Evolutionary conservation across 2,329 filamentous ascomycete genomes (phyloP), one percentile per base, ranked within the genome.

Genomic region (Aspergillus sp.): DNA sequence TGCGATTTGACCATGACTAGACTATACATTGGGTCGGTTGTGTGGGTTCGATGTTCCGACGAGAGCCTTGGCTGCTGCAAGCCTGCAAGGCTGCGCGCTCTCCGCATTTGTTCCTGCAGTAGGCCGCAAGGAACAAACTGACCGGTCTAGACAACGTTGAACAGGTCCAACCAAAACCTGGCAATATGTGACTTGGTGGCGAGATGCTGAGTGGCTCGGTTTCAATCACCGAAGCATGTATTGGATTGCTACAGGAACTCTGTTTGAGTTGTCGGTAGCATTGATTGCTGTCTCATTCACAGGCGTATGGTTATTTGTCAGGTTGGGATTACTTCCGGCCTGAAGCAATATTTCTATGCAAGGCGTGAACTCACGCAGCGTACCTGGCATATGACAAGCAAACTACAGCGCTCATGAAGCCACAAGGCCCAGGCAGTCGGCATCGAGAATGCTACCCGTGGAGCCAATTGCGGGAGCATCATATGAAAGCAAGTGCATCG

Each of bases 101-200:
- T 68, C 68, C 65, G 64, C 67, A 64, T 63, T 57, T 60, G 71
- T 73, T 71, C 70, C 71, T 73, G 71, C 71, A 73, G 71, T 72
- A 73, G 70, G 62, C 69, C 68, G 64, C 31, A 65, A 62, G 52
- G 63, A 60, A 53, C 54, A 60, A 61, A 57, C 59, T 64, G 64
- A 63, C 62, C 62, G 62, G 58, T 65, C 62, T 48, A 61, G 37
- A 53, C 39, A 46, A 45, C 55, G 57, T 65, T 62, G 56, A 62
- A 67, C 62, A 67, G 55, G 64, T 54, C 44, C 23, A 43, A 35
- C 45, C 17, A 5, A 41, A 49, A 37, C 39, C 19, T 55, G 53
- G 43, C 27, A 35, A 35, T 53, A 48, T 47, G 49, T 57, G 43
- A 31, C 21, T 47, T 48, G 9, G 45, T 19, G 9, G 25, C 40